These are phyloP conservation scores for Fusarium humuli DNA, from an alignment of 2,329 filamentous ascomycete species.

Conservation along the genomic window DNA sequence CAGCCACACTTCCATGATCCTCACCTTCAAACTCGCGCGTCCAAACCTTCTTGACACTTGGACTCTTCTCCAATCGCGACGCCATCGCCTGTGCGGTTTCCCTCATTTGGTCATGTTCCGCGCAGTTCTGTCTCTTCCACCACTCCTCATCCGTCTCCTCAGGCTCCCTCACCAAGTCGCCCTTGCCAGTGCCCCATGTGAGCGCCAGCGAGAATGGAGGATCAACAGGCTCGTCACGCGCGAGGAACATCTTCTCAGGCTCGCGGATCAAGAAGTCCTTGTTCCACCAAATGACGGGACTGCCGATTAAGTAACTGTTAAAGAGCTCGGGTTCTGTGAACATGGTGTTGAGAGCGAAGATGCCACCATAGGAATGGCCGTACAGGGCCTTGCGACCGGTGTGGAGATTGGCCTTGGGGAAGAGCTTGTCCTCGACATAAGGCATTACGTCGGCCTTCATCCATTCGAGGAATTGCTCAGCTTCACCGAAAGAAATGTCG, in stretches of 20 bases:
- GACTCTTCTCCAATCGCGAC: conserved; percentile 31
- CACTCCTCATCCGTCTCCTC: conserved; percentile 50
- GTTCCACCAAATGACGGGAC: conserved; percentile 62
- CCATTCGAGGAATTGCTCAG: conserved; percentile 58
- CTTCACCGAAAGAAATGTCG: conserved; percentile 54
- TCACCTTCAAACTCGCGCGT: conserved; percentile 44
- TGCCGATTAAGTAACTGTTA: conserved; percentile 58
- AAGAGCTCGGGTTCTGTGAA: conserved; percentile 56
- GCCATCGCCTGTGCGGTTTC: conserved; percentile 33
- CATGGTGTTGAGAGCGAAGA: conserved; percentile 60
- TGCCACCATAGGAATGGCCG: conserved; percentile 62
- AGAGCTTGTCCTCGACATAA: conserved; percentile 45
- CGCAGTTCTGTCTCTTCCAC: conserved; percentile 41
- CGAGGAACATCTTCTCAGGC: conserved; percentile 46
- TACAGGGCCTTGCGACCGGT: conserved; percentile 57
- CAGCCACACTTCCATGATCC: conserved; percentile 43
- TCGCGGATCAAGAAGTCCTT: conserved; percentile 54
- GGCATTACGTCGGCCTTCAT: conserved; percentile 55
- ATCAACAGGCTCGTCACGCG: conserved; percentile 8
- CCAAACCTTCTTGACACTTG: conserved; percentile 36
- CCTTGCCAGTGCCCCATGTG: conserved; percentile 49
- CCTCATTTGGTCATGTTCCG: conserved; percentile 44
- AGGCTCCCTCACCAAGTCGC: conserved; percentile 44
- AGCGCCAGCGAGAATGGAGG: conserved; percentile 50
- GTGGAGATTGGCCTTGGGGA: conserved; percentile 47